A percentile compares a stretch with the other conserved stretches of the same genome.
Conservation (phyloP, 192 early-diverging fungal species). For the Podila clonocystis region DNA sequence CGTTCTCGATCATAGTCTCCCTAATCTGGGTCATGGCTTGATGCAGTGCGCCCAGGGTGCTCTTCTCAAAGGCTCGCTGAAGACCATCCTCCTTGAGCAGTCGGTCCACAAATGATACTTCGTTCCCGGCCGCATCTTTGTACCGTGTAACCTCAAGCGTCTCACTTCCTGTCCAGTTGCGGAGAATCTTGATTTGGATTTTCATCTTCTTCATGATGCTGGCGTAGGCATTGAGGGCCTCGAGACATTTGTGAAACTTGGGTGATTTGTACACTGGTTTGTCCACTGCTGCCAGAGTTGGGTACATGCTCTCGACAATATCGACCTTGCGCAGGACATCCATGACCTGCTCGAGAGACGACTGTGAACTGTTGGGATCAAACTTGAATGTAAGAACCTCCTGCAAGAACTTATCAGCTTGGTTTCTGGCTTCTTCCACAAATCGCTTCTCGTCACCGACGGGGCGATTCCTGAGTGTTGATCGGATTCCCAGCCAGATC, state of each 20-base stretch:
- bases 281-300: slow-evolving; percentile 69
- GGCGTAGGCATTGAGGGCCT: slow-evolving; percentile 81
- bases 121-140: slow-evolving; percentile 58
- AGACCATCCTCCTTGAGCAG: slow-evolving; percentile 86
- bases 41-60: slow-evolving; percentile 71
- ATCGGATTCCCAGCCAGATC: slow-evolving; percentile 82
- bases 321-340: slow-evolving; percentile 81
- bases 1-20: slow-evolving; percentile 74
- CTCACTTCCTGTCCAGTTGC: slow-evolving; percentile 86
- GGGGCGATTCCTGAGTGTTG: slow-evolving; percentile 68
- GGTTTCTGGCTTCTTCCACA: slow-evolving; percentile 71
- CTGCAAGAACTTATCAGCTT: slow-evolving; percentile 64
- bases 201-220: slow-evolving; percentile 76
- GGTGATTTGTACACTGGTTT: slow-evolving; percentile 76
- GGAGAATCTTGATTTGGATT: slow-evolving; percentile 78
- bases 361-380: slow-evolving; percentile 25
- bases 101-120: slow-evolving; percentile 85
- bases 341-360: slow-evolving; percentile 69
- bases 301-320: slow-evolving; percentile 81
- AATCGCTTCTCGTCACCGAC: slow-evolving; percentile 71
- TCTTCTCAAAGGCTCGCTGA: slow-evolving; percentile 78
- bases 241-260: slow-evolving; percentile 73
- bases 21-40: slow-evolving; percentile 71
- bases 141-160: slow-evolving; percentile 66
- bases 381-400: slow-evolving; percentile 73